Conservation (phyloP, 768 basidiomycete genomes). For the Leucosporidium yakuticum region DNA sequence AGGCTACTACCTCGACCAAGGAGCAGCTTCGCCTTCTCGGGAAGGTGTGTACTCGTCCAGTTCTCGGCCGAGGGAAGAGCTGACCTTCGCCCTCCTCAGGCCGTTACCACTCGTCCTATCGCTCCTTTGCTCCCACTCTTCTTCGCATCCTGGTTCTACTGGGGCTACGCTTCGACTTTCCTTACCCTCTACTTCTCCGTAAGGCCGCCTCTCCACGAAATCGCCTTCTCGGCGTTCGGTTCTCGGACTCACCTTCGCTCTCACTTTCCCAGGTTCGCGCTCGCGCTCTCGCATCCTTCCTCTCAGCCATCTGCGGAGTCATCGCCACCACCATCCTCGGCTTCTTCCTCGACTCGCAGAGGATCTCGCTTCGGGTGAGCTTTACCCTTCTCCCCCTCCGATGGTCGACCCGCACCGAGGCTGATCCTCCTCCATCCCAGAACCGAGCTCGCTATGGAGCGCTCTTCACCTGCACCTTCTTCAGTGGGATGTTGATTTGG, state of each 20-base stretch:
- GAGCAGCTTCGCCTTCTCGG: slow-evolving; percentile 7
- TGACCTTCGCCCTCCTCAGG: not conserved
- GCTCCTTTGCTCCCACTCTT: not conserved
- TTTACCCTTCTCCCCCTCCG: not conserved
- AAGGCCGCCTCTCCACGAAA: not conserved
- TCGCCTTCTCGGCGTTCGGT: not conserved
- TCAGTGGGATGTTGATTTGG: slow-evolving; percentile 13
- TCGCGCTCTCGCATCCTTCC: slow-evolving; percentile 15
- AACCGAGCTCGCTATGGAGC: slow-evolving; percentile 7
- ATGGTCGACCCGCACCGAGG: no score
- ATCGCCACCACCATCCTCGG: slow-evolving; percentile 12
- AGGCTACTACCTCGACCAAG: not conserved
- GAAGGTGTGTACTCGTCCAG: not conserved
- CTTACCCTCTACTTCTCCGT: slow-evolving; percentile 14
- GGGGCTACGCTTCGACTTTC: slow-evolving; percentile 15
- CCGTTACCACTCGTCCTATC: slow-evolving; percentile 7
- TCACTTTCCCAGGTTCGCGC: slow-evolving; percentile 3
- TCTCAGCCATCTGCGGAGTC: slow-evolving; percentile 14
- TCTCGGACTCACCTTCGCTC: not conserved
- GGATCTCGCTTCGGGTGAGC: not conserved
- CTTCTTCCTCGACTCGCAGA: slow-evolving; percentile 17
- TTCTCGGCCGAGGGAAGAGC: no score
- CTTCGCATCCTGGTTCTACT: slow-evolving; percentile 13
- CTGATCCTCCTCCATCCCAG: not conserved
- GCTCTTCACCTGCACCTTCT: not conserved